Conservation (phyloP, 2,329 filamentous ascomycete species). For the Rhytidhysteron rufulum region DNA sequence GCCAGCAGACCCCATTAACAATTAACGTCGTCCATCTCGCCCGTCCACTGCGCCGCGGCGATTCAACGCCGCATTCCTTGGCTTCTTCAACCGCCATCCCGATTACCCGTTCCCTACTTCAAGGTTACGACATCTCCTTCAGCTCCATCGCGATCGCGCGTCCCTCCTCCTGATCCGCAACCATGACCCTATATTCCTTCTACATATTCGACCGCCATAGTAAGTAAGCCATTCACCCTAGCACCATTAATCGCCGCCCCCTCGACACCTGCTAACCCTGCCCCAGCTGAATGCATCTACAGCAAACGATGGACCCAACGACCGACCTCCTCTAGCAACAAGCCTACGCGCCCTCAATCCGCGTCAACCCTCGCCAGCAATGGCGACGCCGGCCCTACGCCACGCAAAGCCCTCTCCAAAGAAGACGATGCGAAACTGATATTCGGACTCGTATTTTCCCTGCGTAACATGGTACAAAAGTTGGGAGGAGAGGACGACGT, state of each 20-base stretch:
- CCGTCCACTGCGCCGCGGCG: too few relatives aligned
- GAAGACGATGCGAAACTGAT: constrained; percentile 93
- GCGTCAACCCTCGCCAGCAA: constrained; percentile 45
- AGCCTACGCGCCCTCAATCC: constrained; percentile 48
- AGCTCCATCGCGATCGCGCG: too few relatives aligned
- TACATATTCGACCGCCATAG: constrained; percentile 99
- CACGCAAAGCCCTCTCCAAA: constrained; percentile 47
- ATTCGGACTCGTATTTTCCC: constrained; percentile 93
- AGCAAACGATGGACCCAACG: constrained; percentile 74
- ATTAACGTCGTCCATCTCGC: too few relatives aligned
- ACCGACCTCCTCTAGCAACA: constrained; percentile 43
- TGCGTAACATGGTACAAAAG: constrained; percentile 95
- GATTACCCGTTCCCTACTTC: too few relatives aligned
- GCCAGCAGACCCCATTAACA: too few relatives aligned
- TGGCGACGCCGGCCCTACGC: constrained; percentile 28
- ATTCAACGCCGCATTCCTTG: too few relatives aligned
- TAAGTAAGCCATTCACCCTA: constrained; percentile 49
- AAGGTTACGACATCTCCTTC: too few relatives aligned
- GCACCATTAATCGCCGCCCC: constrained; percentile 4
- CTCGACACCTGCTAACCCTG: constrained; percentile 12
- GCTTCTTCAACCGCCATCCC: too few relatives aligned
- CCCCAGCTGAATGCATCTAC: constrained; percentile 93
- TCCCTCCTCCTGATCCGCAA: too few relatives aligned
- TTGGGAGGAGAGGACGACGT: constrained; percentile 86
- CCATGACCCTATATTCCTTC: constrained; percentile 94